These are phyloP conservation scores for Cetradonia linearis DNA, from an alignment of 495 filamentous ascomycete species.

Conservation along the genomic window DNA sequence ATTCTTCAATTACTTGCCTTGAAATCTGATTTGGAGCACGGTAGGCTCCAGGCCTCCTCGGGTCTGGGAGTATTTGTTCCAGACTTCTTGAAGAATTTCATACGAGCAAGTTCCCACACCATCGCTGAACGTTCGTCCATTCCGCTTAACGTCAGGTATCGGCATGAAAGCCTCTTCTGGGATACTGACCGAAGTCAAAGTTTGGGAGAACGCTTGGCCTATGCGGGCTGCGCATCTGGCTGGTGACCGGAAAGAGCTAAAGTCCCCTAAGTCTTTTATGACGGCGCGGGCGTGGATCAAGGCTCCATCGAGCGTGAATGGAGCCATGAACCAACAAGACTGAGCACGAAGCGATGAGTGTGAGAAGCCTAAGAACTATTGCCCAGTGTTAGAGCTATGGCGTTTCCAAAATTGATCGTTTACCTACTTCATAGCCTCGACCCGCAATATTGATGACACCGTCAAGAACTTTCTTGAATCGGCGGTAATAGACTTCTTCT, in stretches of 20 bases:
- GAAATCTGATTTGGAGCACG: slow-evolving; percentile 61
- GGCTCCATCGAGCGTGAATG: slow-evolving; percentile 43
- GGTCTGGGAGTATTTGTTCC: slow-evolving; percentile 34
- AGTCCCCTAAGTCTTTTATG: slow-evolving; percentile 55
- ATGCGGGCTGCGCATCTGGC: slow-evolving; percentile 73
- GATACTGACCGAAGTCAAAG: slow-evolving; percentile 43
- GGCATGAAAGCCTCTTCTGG: slow-evolving; percentile 25
- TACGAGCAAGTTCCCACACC: slow-evolving; percentile 64
- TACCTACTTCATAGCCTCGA: slow-evolving; percentile 41
- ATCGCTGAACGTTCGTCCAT: slow-evolving; percentile 59
- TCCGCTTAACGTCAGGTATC: slow-evolving; percentile 37
- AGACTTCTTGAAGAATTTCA: slow-evolving; percentile 44
- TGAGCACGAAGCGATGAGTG: slow-evolving; percentile 65
- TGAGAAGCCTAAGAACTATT: slow-evolving; percentile 69
- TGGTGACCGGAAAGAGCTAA: slow-evolving; percentile 50
- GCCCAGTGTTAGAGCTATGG: slow-evolving; percentile 2
- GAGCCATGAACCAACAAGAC: slow-evolving; percentile 58
- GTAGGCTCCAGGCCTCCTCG: slow-evolving; percentile 43
- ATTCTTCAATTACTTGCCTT: no score
- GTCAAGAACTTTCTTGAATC: slow-evolving; percentile 49
- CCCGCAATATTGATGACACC: slow-evolving; percentile 53
- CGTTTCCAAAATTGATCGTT: no score
- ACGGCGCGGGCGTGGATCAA: slow-evolving; percentile 40
- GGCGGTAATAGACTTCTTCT: slow-evolving; percentile 40
- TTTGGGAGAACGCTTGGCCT: slow-evolving; percentile 76